These are phyloP conservation scores for Diutina siamensis DNA, from an alignment of 1,139 yeast genomes.

Conservation along the genomic window DNA sequence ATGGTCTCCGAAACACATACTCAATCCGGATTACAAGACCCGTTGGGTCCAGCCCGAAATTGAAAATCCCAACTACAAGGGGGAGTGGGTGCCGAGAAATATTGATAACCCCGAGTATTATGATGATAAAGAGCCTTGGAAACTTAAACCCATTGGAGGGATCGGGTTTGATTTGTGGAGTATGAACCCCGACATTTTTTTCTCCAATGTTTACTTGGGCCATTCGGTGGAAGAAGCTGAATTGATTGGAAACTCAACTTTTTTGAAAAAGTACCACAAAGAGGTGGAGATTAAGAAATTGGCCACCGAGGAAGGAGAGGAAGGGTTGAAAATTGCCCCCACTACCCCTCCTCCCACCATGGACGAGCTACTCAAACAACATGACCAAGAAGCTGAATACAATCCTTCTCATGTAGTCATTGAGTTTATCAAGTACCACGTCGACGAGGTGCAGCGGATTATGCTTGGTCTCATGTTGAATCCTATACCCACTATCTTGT, in stretches of 20 bases:
- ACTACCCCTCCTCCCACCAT: not conserved
- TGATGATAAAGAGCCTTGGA: conserved; percentile 26
- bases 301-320: not conserved
- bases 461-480: not conserved
- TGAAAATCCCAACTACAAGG: conserved; percentile 66
- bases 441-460: not conserved
- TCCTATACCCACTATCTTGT: conserved; percentile 3
- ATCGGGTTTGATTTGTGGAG: conserved; percentile 89
- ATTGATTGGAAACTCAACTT: conserved; percentile 66
- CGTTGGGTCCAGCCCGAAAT: conserved; percentile 63
- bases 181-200: conserved; percentile 61
- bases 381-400: not conserved
- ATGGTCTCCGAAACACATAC: conserved; percentile 45
- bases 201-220: conserved; percentile 80
- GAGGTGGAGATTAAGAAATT: conserved; percentile 24
- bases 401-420: not conserved
- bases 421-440: not conserved
- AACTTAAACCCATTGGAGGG: conserved; percentile 54
- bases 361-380: not conserved
- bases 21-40: conserved; percentile 64
- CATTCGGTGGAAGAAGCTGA: conserved; percentile 79
- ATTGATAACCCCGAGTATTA: conserved; percentile 61
- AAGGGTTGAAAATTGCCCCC: not conserved
- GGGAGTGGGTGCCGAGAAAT: conserved; percentile 63
- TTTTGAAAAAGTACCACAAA: conserved; percentile 43